A percentile compares a stretch with the other conserved stretches of the same genome.
These are phyloP conservation scores for Colletotrichum euphorbiae DNA, from an alignment of 2,329 filamentous ascomycete genomes.

Conservation along the genomic window DNA sequence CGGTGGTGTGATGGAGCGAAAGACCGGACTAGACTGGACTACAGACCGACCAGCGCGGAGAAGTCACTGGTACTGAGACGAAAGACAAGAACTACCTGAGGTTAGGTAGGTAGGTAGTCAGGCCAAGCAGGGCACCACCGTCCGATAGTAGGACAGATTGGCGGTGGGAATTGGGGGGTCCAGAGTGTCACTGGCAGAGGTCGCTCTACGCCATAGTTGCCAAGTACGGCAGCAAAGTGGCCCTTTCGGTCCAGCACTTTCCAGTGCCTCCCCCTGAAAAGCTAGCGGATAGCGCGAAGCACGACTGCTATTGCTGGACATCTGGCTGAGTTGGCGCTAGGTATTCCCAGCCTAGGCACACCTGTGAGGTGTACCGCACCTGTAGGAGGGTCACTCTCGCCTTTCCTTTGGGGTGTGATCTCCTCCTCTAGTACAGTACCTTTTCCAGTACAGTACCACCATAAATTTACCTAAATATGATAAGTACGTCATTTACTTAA, in stretches of 20 bases:
- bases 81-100: no score
- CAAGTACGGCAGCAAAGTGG: conserved; percentile 16
- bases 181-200: conserved; percentile 3
- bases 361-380: neutral
- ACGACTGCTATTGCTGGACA: conserved; percentile 23
- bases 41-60: neutral
- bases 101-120: neutral
- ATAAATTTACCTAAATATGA: no score
- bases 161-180: conserved; percentile 29
- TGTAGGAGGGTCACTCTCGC: conserved; percentile 9
- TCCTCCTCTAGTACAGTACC: no score
- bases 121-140: conserved; percentile 16
- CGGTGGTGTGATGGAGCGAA: conserved; percentile 37
- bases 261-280: conserved; percentile 32
- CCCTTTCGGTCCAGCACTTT: conserved; percentile 10
- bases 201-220: conserved; percentile 35
- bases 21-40: conserved; percentile 20
- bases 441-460: no score
- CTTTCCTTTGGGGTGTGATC: no score
- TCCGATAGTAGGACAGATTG: conserved; percentile 30
- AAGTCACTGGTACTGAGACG: conserved; percentile 30
- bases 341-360: conserved; percentile 22
- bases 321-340: conserved; percentile 21
- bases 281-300: conserved; percentile 30
- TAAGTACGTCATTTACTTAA: no score